Percentiles rank a stretch among this genome's conserved stretches.
phyloP scores from a whole-genome alignment of 202 grass and related monocot genomes.

The Eragrostis tef region DNA sequence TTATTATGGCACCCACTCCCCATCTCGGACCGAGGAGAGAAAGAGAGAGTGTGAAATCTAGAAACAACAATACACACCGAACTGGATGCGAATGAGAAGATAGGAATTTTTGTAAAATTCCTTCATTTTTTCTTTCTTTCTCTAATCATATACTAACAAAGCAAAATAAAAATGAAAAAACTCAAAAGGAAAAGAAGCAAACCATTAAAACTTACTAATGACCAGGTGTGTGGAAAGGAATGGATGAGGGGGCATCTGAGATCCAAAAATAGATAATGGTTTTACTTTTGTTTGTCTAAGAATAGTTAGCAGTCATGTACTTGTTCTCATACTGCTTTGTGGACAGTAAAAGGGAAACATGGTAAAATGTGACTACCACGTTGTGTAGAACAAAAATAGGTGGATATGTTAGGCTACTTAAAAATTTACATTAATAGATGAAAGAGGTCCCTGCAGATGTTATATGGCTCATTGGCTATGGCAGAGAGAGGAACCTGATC shows the following conservation, averaged over 20 bases:
- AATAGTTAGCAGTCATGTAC: conserved; percentile 35
- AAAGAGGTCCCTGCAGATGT: not conserved
- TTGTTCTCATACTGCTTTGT: not conserved
- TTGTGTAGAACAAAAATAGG: not conserved
- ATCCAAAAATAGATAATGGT: conserved; percentile 51
- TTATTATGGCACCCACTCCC: conserved; percentile 15
- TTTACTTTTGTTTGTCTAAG: conserved; percentile 30
- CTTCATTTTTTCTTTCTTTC: conserved; percentile 11
- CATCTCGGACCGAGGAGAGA: conserved; percentile 36
- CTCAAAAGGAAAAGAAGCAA: conserved; percentile 26
- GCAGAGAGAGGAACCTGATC: not conserved
- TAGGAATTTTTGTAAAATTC: conserved; percentile 28
- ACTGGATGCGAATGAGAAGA: conserved; percentile 33
- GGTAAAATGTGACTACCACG: not conserved
- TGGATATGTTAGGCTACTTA: not conserved
- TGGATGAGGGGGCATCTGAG: conserved; percentile 31
- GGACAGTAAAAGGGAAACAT: conserved; percentile 2
- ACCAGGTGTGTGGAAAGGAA: conserved; percentile 24
- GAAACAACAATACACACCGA: conserved; percentile 38
- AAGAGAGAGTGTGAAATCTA: not conserved
- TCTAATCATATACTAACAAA: conserved; percentile 11
- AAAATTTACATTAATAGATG: not conserved
- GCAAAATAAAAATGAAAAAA: conserved; percentile 18
- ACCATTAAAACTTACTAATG: conserved; percentile 37
- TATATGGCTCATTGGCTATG: not conserved